These are phyloP conservation scores for Fusarium sp. DNA, from an alignment of 2,329 filamentous ascomycete species.

Conservation along the genomic window DNA sequence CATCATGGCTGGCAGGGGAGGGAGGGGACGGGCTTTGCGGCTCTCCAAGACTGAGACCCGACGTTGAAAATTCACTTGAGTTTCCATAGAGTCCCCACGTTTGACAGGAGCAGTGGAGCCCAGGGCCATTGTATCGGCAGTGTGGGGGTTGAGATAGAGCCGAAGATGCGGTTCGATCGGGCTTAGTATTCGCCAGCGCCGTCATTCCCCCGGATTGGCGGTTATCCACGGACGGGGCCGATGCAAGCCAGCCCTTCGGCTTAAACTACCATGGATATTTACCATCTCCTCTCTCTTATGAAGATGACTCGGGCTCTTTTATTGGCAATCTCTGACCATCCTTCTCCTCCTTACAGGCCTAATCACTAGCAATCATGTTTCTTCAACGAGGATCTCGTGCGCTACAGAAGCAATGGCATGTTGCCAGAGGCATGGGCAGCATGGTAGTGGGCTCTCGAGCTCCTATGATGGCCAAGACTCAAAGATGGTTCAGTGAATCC, in stretches of 20 bases:
- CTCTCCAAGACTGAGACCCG: conserved; percentile 12
- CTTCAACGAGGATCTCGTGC: conserved; percentile 60
- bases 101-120: conserved; percentile 24
- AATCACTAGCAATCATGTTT: conserved; percentile 56
- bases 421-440: conserved; percentile 52
- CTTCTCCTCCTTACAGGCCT: conserved; percentile 26
- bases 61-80: conserved; percentile 31
- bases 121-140: conserved; percentile 30
- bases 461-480: conserved; percentile 42
- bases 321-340: conserved; percentile 18
- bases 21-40: conserved; percentile 11
- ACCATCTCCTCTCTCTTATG: conserved; percentile 33
- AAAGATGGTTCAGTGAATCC: conserved; percentile 61
- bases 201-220: conserved; percentile 45
- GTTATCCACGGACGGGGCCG: conserved; percentile 49
- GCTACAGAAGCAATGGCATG: conserved; percentile 60
- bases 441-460: conserved; percentile 44
- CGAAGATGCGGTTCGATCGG: conserved; percentile 32
- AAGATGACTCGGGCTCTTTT: conserved; percentile 14
- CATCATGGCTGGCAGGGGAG: conserved; percentile 34
- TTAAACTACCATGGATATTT: conserved; percentile 33
- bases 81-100: conserved; percentile 8
- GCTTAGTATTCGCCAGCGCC: conserved; percentile 30
- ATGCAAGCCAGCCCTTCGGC: conserved; percentile 47
- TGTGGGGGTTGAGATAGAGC: conserved; percentile 27